Evolutionary conservation across 1,284 basidiomycete genomes (phyloP).

Genomic region (Mycosarcoma maydis): DNA sequence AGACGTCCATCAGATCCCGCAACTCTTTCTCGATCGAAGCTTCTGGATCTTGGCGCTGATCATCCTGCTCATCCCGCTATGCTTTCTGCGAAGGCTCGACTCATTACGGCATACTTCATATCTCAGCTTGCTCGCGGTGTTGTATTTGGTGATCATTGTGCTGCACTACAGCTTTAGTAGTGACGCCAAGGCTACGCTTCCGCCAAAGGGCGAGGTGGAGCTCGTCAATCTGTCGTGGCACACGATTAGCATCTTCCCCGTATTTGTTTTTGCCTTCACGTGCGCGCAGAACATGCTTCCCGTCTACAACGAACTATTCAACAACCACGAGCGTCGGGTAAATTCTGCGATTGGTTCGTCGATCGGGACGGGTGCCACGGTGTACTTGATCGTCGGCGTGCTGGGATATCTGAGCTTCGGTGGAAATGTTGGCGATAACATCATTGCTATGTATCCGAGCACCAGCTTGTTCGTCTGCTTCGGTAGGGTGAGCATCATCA

Average conservation of each 20-base stretch:
- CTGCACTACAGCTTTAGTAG: conserved; percentile 56
- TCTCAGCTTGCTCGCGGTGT: conserved; percentile 82
- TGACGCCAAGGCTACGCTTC: conserved; percentile 40
- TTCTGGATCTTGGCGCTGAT: conserved; percentile 87
- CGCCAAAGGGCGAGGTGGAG: conserved; percentile 50
- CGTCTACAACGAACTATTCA: conserved; percentile 88
- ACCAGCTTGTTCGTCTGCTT: conserved; percentile 90
- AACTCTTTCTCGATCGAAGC: conserved; percentile 73
- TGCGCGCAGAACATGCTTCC: conserved; percentile 70
- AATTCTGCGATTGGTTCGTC: conserved; percentile 86
- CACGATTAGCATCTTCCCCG: conserved; percentile 80
- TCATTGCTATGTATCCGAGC: conserved; percentile 76
- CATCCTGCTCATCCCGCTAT: conserved; percentile 83
- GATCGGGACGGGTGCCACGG: conserved; percentile 73
- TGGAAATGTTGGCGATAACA: conserved; percentile 70
- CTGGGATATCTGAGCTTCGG: conserved; percentile 97
- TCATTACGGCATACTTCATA: conserved; percentile 79
- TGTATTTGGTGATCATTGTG: conserved; percentile 67
- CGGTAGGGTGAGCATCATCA: conserved; percentile 90
- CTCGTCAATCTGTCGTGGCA: conserved; percentile 71
- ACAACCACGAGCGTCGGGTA: conserved; percentile 83
- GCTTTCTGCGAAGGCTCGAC: conserved; percentile 82
- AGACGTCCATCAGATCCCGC: conserved; percentile 48
- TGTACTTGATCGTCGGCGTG: conserved; percentile 63
- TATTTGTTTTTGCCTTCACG: conserved; percentile 84